Base-by-base conservation (phyloP, 2,329 filamentous ascomycete genomes). In the Sphaerulina populicola region DNA sequence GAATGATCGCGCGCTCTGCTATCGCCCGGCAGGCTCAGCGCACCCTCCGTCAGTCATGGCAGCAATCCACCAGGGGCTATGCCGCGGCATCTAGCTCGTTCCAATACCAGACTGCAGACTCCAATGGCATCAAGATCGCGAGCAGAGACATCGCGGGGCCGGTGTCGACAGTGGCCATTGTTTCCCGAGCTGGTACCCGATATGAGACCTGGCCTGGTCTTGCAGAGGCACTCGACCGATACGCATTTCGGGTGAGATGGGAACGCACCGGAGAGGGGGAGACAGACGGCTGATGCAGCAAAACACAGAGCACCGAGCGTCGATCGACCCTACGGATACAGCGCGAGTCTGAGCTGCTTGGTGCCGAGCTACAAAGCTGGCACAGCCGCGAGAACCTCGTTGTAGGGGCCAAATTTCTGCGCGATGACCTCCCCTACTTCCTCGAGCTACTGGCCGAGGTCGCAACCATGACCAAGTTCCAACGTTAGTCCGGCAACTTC, bases 361-460 rank as follows among this genome's bases (percentile, higher is more conserved):
- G 94, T 69, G 88, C 88, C 66, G 83, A 91, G 80, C 82, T 97
- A 74, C 79, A 76, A 63, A 78, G 91, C 60, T 88, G 86, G 72
- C 89, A 96, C 75, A 90, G 88, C 64, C 86, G 91, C 68, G 93
- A 98, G 78, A 89, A 89, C 68, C 76, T 98, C 58, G 82, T 98
- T 54, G 76, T 98, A 66, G 84, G 91, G 72, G 88, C 93, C 69
- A 94, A 86, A 76, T 98, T 98, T 79, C 82, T 98, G 61, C 83
- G 88, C 69, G 83, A 93, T 69, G 90, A 98, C 70, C 82, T 98
- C 61, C 93, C 93, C 62, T 98, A 97, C 81, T 98, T 95, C 72
- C 82, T 89, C 66, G 93, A 98, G 77, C 79, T 98, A 60, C 80
- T 98, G 62, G 88, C 85, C 67, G 94, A 98, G 77, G 86, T 96